Evolutionary conservation across 805 yeast genomes (phyloP), one percentile per base, ranked within the genome.

Genomic region (Dipodascopsis uninucleata): DNA sequence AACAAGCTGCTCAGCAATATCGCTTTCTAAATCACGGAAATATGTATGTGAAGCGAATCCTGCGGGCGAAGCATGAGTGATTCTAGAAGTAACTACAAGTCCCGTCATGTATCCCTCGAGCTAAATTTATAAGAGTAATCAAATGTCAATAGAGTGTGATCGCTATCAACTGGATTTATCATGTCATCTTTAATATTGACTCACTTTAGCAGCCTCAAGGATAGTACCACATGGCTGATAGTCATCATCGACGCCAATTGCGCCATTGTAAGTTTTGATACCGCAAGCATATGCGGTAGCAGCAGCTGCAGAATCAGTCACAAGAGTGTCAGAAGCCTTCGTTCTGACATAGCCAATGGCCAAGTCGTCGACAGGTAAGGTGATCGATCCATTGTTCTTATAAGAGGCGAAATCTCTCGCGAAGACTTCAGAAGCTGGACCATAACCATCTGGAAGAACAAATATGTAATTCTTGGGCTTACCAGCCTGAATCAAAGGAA

Each of bases 301-400:
- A 12, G 96, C 97, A 1, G 97, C 97, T 8, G 97, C 97, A 23
- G 95, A 85, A 63, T 89, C 97, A 0, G 97, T 89, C 48, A 89
- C 77, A 57, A 85, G 70, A 1, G 95, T 83, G 52, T 73, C 70
- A 21, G 78, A 77, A 14, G 95, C 84, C 50, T 88, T 73, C 0
- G 97, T 89, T 56, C 97, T 75, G 6, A 94, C 83, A 20, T 84
- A 74, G 22, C 97, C 97, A 41, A 88, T 75, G 36, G 87, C 70
- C 16, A 76, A 64, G 55, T 81, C 82, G 53, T 77, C 75, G 34
- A 73, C 64, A 2, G 75, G 64, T 43, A 85, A 71, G 4, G 14
- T 49, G 39, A 31, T 23, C 16, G 49, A 38, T 26, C 33, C 32
- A 34, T 47, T 42, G 28, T 40, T 31, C 40, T 40, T 40, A 40